Evolutionary conservation across 345 rosid species (phyloP), one percentile per base, ranked within the genome.

Genomic region (Nasturtium officinale): DNA sequence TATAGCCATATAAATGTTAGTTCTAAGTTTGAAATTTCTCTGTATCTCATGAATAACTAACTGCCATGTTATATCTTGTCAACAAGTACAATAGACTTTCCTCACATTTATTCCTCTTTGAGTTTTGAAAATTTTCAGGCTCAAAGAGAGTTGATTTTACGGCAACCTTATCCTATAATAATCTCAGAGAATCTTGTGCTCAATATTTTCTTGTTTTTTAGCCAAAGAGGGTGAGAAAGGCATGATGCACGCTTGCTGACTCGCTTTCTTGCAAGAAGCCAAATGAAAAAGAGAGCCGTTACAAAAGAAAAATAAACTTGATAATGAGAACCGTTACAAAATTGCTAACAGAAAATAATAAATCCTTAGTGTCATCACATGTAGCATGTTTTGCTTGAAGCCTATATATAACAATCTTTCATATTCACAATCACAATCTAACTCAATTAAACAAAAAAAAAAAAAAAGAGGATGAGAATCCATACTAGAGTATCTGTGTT

Each of bases 311-410:
- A 33, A 0, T 35, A 35, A 35, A 35, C 9, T 35, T 13, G 16
- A 43, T 15, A 43, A 43, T 30, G 59, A 48, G 28, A 64, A 40
- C 61, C 67, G 76, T 77, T 77, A 71, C 65, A 65, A 48, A 48
- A 33, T 1, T 55, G 25, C 8, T 71, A n/a, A 43, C 80, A 23
- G 47, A 77, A 57, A 65, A 48, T 65, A 48, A 17, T 61, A 61
- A 76, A 65, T 76, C 59, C 52, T 53, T 1, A 17, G 48, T 54
- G 38, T 23, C 25, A 23, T 77, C 80, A 77, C 76, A 64, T 77
- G 72, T 46, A 38, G 13, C 72, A 38, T 65, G 80, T 16, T 77
- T 51, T 57, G 21, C 61, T 56, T 47, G 38, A 18, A 10, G 54
- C 46, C 56, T 55, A 11, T 70, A 69, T 64, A 63, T 54, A 30